Conservation (phyloP, 2,329 filamentous ascomycete species). For the Fusarium virguliforme region DNA sequence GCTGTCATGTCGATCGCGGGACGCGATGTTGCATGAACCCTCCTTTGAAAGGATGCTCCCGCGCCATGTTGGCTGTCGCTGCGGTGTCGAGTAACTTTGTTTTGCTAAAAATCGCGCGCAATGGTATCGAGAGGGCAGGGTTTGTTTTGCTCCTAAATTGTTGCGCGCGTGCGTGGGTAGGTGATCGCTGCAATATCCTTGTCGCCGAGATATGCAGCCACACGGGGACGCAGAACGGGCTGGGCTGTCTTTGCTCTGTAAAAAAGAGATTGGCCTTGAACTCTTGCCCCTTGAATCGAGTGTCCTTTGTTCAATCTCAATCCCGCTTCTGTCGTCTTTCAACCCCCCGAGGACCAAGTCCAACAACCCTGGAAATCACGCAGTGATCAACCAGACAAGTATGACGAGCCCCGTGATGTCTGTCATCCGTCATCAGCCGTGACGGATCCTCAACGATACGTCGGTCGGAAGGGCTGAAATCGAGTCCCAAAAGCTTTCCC, state of each 20-base stretch:
- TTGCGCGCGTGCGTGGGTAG: background rate
- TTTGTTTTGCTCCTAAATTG: background rate
- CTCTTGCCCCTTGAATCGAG: background rate
- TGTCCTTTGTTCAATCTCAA: background rate
- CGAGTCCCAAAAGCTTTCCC: background rate
- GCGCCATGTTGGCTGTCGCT: background rate
- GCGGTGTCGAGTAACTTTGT: background rate
- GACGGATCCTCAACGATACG: background rate
- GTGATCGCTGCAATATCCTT: background rate
- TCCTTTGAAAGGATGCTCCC: background rate
- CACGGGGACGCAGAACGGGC: background rate
- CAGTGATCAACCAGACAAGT: background rate
- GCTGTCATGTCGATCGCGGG: constrained; percentile 1
- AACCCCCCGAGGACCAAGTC: background rate
- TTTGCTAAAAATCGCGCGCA: background rate
- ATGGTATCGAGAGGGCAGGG: background rate
- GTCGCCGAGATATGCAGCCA: constrained; percentile 2
- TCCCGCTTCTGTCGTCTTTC: background rate
- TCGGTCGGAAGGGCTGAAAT: background rate
- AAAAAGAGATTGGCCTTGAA: background rate
- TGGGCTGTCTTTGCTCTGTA: constrained; percentile 5
- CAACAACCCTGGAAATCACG: background rate
- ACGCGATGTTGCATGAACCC: constrained; percentile 7
- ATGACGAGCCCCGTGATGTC: background rate
- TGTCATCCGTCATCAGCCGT: background rate